Conservation (phyloP, 1,284 basidiomycete genomes). For the Marasmius fiardii region DNA sequence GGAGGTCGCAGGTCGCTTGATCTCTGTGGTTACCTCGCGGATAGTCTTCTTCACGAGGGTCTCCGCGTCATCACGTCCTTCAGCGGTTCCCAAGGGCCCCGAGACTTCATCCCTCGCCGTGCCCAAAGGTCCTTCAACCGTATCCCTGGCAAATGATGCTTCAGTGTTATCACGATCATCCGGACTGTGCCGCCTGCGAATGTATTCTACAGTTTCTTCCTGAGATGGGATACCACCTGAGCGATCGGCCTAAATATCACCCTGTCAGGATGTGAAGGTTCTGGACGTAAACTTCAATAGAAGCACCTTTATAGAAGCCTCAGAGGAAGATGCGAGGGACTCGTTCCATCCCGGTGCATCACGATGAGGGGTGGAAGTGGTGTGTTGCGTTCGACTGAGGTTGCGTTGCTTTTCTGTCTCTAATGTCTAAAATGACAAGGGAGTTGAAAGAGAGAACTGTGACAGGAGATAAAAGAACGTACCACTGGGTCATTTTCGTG, state of each 20-base stretch:
- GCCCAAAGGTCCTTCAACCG: constrained; percentile 18
- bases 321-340: constrained; percentile 59
- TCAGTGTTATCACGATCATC: constrained; percentile 27
- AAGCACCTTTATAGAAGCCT: constrained; percentile 65
- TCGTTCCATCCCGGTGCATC: constrained; percentile 78
- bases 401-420: constrained; percentile 58
- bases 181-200: constrained; percentile 30
- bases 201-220: constrained; percentile 33
- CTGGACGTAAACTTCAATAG: neutral
- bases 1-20: constrained; percentile 11
- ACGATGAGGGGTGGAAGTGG: constrained; percentile 44
- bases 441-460: constrained; percentile 1
- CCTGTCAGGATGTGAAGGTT: neutral
- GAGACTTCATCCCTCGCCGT: constrained; percentile 19
- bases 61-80: constrained; percentile 14
- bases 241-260: constrained; percentile 36
- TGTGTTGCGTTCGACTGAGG: constrained; percentile 44
- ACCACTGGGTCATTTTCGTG: constrained; percentile 63
- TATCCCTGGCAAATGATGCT: constrained; percentile 33
- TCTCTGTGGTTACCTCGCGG: constrained; percentile 19
- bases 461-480: constrained; percentile 9
- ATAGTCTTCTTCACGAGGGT: constrained; percentile 15
- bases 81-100: constrained; percentile 36
- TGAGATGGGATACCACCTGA: constrained; percentile 27
- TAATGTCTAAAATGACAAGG: constrained; percentile 33